These are phyloP conservation scores for Saussurea involucrata DNA, from an alignment of 129 eudicot species.

Conservation along the genomic window DNA sequence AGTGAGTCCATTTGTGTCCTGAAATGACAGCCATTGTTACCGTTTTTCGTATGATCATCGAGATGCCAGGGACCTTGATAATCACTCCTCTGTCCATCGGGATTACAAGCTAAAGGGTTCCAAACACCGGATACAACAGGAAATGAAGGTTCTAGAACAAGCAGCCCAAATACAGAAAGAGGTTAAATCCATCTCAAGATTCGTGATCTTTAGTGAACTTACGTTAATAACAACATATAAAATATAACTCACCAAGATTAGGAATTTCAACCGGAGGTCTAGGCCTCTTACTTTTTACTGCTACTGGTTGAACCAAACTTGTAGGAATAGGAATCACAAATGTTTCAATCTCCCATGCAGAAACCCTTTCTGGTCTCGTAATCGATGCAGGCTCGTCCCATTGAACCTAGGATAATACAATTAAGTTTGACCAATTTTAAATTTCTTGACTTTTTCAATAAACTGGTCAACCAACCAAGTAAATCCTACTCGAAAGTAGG, in stretches of 20 bases:
- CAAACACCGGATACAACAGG: conserved; percentile 42
- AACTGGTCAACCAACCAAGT: background rate
- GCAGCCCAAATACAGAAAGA: conserved; percentile 8
- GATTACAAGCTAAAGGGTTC: conserved; percentile 40
- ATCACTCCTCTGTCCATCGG: conserved; percentile 42
- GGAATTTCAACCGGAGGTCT: conserved; percentile 7
- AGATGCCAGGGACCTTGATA: conserved; percentile 24
- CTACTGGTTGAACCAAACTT: conserved; percentile 15
- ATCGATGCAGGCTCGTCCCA: conserved; percentile 35
- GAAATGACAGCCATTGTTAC: conserved; percentile 19
- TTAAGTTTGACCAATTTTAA: background rate
- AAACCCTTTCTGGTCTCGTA: conserved; percentile 76
- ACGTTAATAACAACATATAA: background rate
- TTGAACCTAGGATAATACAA: conserved; percentile 21
- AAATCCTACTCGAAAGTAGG: background rate
- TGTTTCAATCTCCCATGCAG: conserved; percentile 77
- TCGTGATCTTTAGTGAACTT: background rate
- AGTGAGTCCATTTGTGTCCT: conserved; percentile 28
- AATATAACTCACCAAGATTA: conserved; percentile 17
- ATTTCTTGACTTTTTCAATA: too few relatives aligned
- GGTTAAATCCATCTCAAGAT: conserved; percentile 7
- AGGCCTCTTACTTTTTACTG: conserved; percentile 35
- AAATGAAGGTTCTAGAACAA: conserved; percentile 42
- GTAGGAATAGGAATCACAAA: conserved; percentile 36
- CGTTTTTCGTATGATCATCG: conserved; percentile 31